These are phyloP conservation scores for Phyllosticta ampelicida DNA, from an alignment of 2,329 filamentous ascomycete species.

Conservation along the genomic window DNA sequence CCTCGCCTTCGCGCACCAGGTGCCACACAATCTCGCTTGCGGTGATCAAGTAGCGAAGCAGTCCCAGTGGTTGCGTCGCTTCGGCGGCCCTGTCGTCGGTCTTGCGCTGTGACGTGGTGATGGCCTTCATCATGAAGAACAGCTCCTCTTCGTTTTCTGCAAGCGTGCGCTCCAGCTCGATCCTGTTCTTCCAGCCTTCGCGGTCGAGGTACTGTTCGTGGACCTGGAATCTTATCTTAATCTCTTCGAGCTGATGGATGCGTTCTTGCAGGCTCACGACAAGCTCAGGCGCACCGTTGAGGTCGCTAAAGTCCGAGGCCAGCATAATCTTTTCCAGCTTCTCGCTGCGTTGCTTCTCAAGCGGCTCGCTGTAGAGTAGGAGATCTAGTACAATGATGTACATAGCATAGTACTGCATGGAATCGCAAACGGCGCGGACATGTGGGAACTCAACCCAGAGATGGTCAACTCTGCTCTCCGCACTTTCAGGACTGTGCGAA, in stretches of 20 bases:
- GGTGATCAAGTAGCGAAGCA: conserved; percentile 88
- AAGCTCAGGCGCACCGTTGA: conserved; percentile 87
- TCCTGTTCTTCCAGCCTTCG: conserved; percentile 81
- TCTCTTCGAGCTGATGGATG: conserved; percentile 87
- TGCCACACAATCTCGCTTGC: conserved; percentile 96
- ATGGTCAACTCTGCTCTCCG: conserved; percentile 82
- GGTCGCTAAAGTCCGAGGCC: conserved; percentile 94
- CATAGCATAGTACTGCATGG: conserved; percentile 91
- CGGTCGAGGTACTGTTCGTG: conserved; percentile 79
- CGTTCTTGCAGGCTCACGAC: conserved; percentile 84
- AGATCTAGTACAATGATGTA: conserved; percentile 97
- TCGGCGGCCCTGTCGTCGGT: conserved; percentile 53
- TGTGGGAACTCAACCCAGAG: conserved; percentile 96
- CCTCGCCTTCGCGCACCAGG: conserved; percentile 73
- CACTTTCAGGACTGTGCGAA: conserved; percentile 37
- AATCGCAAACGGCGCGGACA: conserved; percentile 90
- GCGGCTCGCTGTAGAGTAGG: conserved; percentile 86
- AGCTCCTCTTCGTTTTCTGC: conserved; percentile 88
- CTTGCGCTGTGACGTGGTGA: conserved; percentile 88
- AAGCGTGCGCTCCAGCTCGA: conserved; percentile 81
- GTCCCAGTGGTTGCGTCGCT: conserved; percentile 60
- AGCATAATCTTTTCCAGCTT: conserved; percentile 97
- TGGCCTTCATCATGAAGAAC: conserved; percentile 99
- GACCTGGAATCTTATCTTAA: conserved; percentile 92
- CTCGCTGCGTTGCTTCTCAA: conserved; percentile 95